Percentiles rank a stretch among this genome's conserved stretches.
These are phyloP conservation scores for Pyrenopolyporus hunteri DNA, from an alignment of 495 filamentous ascomycete species.

Conservation along the genomic window DNA sequence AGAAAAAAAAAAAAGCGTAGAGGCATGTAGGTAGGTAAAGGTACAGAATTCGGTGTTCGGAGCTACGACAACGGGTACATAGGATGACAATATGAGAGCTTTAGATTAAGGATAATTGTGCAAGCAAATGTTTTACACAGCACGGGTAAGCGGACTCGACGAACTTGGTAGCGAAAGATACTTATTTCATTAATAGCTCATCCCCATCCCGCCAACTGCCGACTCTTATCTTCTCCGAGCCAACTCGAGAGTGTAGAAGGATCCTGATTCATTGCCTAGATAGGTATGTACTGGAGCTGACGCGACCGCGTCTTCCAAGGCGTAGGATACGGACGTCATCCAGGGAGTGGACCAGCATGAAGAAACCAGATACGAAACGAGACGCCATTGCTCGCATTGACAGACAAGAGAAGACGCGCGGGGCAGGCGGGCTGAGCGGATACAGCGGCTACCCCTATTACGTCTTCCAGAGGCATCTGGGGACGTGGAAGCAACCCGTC, in stretches of 20 bases:
- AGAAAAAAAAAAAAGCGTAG: conserved; percentile 6
- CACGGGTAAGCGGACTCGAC: neutral
- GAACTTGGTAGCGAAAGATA: conserved; percentile 14
- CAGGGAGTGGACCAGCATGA: conserved; percentile 13
- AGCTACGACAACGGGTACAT: conserved; percentile 14
- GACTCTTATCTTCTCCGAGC: conserved; percentile 7
- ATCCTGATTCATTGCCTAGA: conserved; percentile 25
- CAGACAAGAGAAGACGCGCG: conserved; percentile 15
- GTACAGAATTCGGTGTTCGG: neutral
- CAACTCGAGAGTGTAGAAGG: conserved; percentile 10
- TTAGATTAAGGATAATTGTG: conserved; percentile 9
- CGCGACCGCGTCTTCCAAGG: conserved; percentile 27
- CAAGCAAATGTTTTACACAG: neutral
- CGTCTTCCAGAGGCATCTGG: neutral
- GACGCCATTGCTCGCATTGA: conserved; percentile 19
- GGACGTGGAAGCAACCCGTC: neutral
- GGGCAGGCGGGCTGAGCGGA: conserved; percentile 18
- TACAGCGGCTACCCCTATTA: conserved; percentile 29
- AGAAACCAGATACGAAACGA: conserved; percentile 6
- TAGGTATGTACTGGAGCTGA: conserved; percentile 33
- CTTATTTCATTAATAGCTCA: conserved; percentile 8
- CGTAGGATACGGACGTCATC: conserved; percentile 28
- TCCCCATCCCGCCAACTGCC: conserved; percentile 20
- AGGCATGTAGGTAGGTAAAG: neutral
- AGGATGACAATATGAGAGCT: neutral